Base-by-base conservation (phyloP, 78 protist genomes). In the Trichosphaerium sp. region DNA sequence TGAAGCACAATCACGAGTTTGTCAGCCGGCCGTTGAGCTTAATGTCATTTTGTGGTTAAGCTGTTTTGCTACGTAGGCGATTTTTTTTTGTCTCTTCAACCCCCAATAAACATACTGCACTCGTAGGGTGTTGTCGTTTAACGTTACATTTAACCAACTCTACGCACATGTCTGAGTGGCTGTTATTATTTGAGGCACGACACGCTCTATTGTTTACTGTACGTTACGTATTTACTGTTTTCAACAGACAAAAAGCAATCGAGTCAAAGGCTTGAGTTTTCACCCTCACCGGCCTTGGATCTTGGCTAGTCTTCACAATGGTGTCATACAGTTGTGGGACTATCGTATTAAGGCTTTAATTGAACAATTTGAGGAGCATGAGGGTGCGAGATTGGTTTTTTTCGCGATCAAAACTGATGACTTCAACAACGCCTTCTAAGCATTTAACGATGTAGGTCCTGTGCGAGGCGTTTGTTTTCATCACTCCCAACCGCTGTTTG, bases 401-500 rank as follows among this genome's bases (percentile, higher is more conserved):
- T 65, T 4, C 29, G 61, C 47, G 6, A 21, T 29, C 6, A 11
- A 7, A 12, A 15, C 51, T 15, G 51, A 18, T 44, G 51, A 18
- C 51, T 18, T 15, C 51, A 18, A 18, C 51, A 21, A 21, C 51
- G 51, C 51, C 51, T 18, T 18, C 18, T 18, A 21, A 31, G 11
- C 52, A 25, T 25, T 15, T 4, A n/a, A 37, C 26, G 49, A 23
- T 54, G 54, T 55, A 87, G 93, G 99, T 1, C 99, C 99, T 12
- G 99, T 98, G 26, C 84, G 99, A 31, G 92, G 97, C 29, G 88
- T 98, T 12, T 75, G 88, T 71, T 96, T 96, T 82, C 99, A 98
- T 69, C 6, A 41, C 42, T 42, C 74, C 1, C 99, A 97, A 84
- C 99, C 99, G 56, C 69, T 96, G 35, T 96, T 98, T 52, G 98